phyloP scores from a whole-genome alignment of 768 basidiomycete species.

The Leccinum aurantiacum region DNA sequence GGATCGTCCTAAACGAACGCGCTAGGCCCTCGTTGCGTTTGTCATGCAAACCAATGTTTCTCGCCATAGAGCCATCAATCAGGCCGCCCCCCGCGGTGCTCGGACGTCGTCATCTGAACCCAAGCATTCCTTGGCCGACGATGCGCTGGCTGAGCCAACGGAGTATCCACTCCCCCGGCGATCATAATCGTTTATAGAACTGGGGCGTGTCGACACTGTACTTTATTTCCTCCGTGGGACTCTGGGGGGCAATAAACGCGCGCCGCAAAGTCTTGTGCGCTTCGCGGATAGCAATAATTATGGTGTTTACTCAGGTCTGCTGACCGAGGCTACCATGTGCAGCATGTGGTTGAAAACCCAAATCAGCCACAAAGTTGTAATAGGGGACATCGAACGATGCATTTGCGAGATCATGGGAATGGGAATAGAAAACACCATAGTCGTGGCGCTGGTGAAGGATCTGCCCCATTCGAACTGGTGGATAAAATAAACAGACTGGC shows the following conservation, averaged over 20 bases:
- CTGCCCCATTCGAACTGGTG: background rate
- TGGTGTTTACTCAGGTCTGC: background rate
- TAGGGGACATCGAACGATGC: background rate
- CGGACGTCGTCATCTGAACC: conserved; percentile 7
- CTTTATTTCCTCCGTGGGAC: background rate
- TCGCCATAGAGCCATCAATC: conserved; percentile 33
- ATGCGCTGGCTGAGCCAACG: conserved; percentile 23
- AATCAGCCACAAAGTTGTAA: background rate
- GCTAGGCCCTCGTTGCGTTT: conserved; percentile 35
- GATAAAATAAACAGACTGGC: background rate
- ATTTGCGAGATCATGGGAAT: background rate
- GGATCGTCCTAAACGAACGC: background rate
- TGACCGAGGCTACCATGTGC: background rate
- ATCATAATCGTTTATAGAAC: background rate
- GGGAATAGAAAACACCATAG: background rate
- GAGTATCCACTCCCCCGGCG: background rate
- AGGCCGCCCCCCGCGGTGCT: conserved; percentile 9
- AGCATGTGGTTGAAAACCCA: background rate
- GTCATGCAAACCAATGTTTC: conserved; percentile 34
- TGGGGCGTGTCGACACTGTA: background rate
- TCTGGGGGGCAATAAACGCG: background rate
- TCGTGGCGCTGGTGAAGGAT: background rate
- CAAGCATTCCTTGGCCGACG: conserved; percentile 15
- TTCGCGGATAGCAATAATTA: background rate
- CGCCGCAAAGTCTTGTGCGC: background rate